These are phyloP conservation scores for Lachancea lanzarotensis DNA, from an alignment of 805 yeast species.

Conservation along the genomic window DNA sequence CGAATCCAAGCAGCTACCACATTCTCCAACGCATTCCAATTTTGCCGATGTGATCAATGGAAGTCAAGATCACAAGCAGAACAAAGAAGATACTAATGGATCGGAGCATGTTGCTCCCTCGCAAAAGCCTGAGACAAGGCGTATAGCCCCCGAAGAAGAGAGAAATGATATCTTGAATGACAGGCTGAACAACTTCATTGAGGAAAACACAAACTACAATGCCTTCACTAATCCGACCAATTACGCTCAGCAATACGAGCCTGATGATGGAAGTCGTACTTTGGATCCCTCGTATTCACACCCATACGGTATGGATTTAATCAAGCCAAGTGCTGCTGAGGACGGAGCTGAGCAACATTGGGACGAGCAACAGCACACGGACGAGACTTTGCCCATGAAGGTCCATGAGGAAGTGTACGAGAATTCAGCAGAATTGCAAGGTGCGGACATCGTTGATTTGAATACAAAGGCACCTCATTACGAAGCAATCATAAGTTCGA, in stretches of 20 bases:
- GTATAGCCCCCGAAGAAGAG: slow-evolving; percentile 4
- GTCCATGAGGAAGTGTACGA: background rate
- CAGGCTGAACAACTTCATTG: slow-evolving; percentile 24
- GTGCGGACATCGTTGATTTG: background rate
- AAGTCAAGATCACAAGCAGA: background rate
- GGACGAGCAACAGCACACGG: background rate
- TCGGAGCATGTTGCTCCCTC: background rate
- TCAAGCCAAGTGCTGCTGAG: background rate
- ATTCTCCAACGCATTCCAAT: slow-evolving; percentile 1
- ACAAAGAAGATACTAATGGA: background rate
- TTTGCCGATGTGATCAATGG: background rate
- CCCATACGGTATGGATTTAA: background rate
- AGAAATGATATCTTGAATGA: slow-evolving; percentile 11
- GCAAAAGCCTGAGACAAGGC: background rate
- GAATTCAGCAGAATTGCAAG: background rate
- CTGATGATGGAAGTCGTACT: background rate
- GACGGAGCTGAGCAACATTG: background rate
- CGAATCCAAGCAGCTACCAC: slow-evolving; percentile 1
- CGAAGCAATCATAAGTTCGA: background rate
- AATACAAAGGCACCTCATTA: background rate
- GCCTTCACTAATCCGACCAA: slow-evolving; percentile 24
- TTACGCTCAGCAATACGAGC: background rate
- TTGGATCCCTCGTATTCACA: slow-evolving; percentile 4
- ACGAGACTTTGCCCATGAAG: background rate
- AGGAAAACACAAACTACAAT: slow-evolving; percentile 24